These are phyloP conservation scores for Houttuynia cordata DNA, from an alignment of 164 flowering plant genomes.

Conservation along the genomic window DNA sequence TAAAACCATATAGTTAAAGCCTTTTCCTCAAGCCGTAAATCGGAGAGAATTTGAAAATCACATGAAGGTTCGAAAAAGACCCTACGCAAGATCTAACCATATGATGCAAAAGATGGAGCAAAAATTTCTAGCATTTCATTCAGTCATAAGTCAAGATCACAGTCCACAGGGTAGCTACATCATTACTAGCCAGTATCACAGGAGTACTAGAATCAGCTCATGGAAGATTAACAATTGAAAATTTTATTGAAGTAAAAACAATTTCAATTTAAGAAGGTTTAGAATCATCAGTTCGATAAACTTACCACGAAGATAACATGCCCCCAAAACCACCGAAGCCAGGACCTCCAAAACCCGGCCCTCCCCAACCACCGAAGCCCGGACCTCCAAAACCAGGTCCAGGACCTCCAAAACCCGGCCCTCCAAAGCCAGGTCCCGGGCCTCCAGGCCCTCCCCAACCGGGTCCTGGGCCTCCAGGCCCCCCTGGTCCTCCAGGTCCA, in stretches of 20 bases:
- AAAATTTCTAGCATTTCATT: no score
- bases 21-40: not conserved
- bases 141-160: no score
- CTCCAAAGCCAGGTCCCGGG: not conserved
- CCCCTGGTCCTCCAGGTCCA: conserved; percentile 2
- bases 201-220: no score
- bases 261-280: not conserved
- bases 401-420: not conserved
- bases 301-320: conserved; percentile 3
- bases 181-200: no score
- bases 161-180: no score
- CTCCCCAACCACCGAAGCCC: not conserved
- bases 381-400: not conserved
- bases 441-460: not conserved
- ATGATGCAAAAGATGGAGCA: no score
- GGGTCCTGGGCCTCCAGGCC: conserved; percentile 1
- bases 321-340: not conserved
- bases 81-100: no score
- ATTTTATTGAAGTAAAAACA: no score
- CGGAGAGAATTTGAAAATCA: not conserved
- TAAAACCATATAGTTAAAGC: not conserved
- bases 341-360: not conserved
- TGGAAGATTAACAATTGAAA: no score
- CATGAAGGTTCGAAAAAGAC: no score
- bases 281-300: not conserved